A percentile compares a stretch with the other conserved stretches of the same genome.
Conservation (phyloP, 768 basidiomycete species). For the Bullera alba region DNA sequence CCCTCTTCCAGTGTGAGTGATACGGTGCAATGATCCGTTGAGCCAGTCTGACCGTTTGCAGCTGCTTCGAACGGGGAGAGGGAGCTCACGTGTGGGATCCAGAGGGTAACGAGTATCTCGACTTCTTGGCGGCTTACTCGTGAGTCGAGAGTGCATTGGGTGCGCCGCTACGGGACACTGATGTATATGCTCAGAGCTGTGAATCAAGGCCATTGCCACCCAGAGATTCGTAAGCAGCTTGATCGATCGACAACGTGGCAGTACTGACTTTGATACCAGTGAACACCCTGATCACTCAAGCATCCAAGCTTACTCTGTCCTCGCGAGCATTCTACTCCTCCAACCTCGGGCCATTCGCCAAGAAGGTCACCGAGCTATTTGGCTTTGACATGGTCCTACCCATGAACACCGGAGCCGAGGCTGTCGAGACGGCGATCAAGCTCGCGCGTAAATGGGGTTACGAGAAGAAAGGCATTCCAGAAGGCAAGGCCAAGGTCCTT, state of each 20-base stretch:
- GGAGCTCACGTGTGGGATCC: slow-evolving; percentile 81
- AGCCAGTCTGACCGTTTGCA: slow-evolving; percentile 3
- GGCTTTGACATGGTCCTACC: slow-evolving; percentile 93
- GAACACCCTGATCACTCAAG: slow-evolving; percentile 70
- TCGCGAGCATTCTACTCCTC: slow-evolving; percentile 96
- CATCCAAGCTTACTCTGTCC: slow-evolving; percentile 81
- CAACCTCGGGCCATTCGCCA: slow-evolving; percentile 80
- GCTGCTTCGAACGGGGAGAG: slow-evolving; percentile 78
- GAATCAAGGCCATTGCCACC: slow-evolving; percentile 61
- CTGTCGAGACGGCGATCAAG: slow-evolving; percentile 95
- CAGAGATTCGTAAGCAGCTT: slow-evolving; percentile 22
- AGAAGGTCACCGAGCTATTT: slow-evolving; percentile 73
- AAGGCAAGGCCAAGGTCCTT: slow-evolving; percentile 76
- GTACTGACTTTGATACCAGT: slow-evolving; percentile 84
- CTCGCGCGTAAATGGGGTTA: slow-evolving; percentile 97
- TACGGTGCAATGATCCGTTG: background rate
- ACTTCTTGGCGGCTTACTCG: slow-evolving; percentile 98
- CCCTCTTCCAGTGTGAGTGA: slow-evolving; percentile 65
- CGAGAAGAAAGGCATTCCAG: slow-evolving; percentile 69
- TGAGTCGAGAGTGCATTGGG: slow-evolving; percentile 49
- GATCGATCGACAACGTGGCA: slow-evolving; percentile 56
- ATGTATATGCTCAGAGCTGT: slow-evolving; percentile 56
- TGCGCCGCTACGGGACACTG: background rate
- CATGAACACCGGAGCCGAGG: slow-evolving; percentile 99
- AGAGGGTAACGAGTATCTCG: slow-evolving; percentile 91